Evolutionary conservation across 139 green algal species (phyloP).

Genomic region (Ulvella scutata): DNA sequence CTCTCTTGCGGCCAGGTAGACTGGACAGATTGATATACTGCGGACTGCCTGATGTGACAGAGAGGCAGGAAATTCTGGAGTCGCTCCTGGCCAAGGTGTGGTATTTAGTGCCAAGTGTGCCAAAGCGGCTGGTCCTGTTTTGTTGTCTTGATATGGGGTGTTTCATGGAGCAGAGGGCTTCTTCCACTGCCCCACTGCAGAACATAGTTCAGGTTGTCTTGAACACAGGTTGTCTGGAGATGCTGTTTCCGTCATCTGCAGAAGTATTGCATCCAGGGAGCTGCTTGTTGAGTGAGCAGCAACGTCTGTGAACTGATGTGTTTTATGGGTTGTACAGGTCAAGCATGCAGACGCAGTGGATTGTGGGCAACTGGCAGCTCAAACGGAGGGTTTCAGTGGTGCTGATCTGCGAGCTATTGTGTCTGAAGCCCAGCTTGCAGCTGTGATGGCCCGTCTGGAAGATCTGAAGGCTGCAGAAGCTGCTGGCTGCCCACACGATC

Average conservation of each 20-base stretch:
- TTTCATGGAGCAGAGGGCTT: too few relatives aligned
- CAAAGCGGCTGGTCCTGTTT: too few relatives aligned
- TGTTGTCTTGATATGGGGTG: too few relatives aligned
- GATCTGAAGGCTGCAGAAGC: neutral
- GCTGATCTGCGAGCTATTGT: constrained; percentile 66
- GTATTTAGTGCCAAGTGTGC: too few relatives aligned
- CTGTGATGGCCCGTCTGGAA: constrained; percentile 53
- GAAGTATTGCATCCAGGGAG: too few relatives aligned
- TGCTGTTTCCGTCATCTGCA: too few relatives aligned
- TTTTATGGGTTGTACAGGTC: too few relatives aligned
- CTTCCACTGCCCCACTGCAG: too few relatives aligned
- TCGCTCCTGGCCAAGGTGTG: neutral
- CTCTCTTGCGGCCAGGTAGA: constrained; percentile 78
- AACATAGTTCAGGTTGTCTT: too few relatives aligned
- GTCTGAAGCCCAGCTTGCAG: constrained; percentile 62
- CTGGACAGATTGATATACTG: constrained; percentile 54
- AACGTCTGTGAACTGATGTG: too few relatives aligned
- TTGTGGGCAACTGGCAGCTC: constrained; percentile 19
- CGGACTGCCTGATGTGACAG: constrained; percentile 24
- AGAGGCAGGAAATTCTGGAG: constrained; percentile 29
- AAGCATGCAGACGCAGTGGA: constrained; percentile 19
- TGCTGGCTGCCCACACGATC: neutral
- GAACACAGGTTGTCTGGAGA: too few relatives aligned
- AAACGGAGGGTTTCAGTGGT: constrained; percentile 33
- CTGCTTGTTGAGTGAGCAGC: too few relatives aligned